Base-by-base conservation (phyloP, 2,329 filamentous ascomycete species). In the Verticillium nonalfalfae region DNA sequence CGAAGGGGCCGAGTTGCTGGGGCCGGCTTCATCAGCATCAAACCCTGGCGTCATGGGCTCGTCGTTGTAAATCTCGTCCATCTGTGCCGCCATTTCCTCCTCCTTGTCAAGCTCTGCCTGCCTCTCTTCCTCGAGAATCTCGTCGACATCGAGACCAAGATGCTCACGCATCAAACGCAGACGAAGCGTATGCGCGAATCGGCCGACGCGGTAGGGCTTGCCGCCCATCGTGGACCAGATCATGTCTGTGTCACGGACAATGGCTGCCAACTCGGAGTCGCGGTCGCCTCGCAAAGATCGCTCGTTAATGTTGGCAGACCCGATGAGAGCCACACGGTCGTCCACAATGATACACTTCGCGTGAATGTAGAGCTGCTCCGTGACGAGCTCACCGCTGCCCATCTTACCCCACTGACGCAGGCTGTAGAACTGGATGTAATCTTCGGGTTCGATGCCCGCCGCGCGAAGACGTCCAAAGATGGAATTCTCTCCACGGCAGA, bases 291-390 rank as follows among this genome's bases (percentile, higher is more conserved):
- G 75, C 92, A 98, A 93, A 7, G 94, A 98, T 56, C 95, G 88
- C 75, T 99, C 95, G 69, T 99, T 99, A 80, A 99, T 98, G 72
- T 99, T 99, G 59, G 95, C 95, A 56, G 94, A 98, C 18, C 95
- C 95, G 68, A 99, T 99, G 64, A 99, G 87, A 21, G 90, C 94
- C 62, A 95, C 86, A 38, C 94, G 87, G 70, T 99, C 95, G 73
- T 99, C 95, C 4, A 97, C 94, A 61, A 99, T 85, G 81, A 98
- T 98, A 66, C 90, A 90, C 76, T 99, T 99, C 64, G 95, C 95
- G 70, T 99, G 95, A 61, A 99, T 98, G 72, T 99, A 99, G 11
- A 99, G 84, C 76, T 98, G 95, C 73, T 99, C 95, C 0, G 95
- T 98, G 3, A 95, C 92, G 40, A 98, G 79, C 61, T 87, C 85